These are phyloP conservation scores for Clonostachys sp. DNA, from an alignment of 2,329 filamentous ascomycete genomes.

Conservation along the genomic window DNA sequence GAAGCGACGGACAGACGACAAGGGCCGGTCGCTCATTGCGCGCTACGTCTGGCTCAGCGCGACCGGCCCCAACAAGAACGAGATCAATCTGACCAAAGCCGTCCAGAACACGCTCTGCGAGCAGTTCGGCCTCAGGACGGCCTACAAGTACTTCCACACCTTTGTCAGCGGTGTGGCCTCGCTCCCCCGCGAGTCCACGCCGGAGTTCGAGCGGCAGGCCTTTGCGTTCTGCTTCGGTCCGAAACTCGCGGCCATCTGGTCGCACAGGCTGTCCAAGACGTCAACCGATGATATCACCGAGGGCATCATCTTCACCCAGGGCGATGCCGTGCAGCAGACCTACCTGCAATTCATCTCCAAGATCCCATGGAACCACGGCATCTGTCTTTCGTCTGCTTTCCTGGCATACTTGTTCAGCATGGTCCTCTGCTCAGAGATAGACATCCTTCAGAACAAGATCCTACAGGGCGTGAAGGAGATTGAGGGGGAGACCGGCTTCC, in stretches of 20 bases:
- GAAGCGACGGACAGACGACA: not conserved
- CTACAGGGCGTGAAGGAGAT: slow-evolving; percentile 22
- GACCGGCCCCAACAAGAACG: slow-evolving; percentile 11
- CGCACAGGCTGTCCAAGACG: slow-evolving; percentile 12
- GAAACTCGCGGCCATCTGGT: slow-evolving; percentile 30
- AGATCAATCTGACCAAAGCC: slow-evolving; percentile 14
- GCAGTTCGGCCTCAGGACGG: slow-evolving; percentile 19
- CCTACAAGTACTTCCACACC: slow-evolving; percentile 23
- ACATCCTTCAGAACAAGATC: slow-evolving; percentile 21
- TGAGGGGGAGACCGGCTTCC: slow-evolving; percentile 28
- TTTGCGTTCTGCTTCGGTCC: slow-evolving; percentile 28
- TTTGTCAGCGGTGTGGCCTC: slow-evolving; percentile 23
- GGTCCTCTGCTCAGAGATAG: slow-evolving; percentile 24
- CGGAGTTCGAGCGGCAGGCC: slow-evolving; percentile 8
- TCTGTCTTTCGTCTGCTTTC: slow-evolving; percentile 24
- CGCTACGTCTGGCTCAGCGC: slow-evolving; percentile 18
- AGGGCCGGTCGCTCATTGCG: slow-evolving; percentile 15
- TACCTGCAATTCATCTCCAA: slow-evolving; percentile 14
- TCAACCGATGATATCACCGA: slow-evolving; percentile 12
- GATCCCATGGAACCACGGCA: slow-evolving; percentile 15
- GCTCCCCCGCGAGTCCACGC: slow-evolving; percentile 7
- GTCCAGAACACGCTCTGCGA: slow-evolving; percentile 11
- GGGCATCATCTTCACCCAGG: slow-evolving; percentile 21
- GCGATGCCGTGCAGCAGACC: slow-evolving; percentile 1
- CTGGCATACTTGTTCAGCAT: slow-evolving; percentile 24